Base-by-base conservation (phyloP, 2,329 filamentous ascomycete genomes). In the Trichoderma koningiopsis region DNA sequence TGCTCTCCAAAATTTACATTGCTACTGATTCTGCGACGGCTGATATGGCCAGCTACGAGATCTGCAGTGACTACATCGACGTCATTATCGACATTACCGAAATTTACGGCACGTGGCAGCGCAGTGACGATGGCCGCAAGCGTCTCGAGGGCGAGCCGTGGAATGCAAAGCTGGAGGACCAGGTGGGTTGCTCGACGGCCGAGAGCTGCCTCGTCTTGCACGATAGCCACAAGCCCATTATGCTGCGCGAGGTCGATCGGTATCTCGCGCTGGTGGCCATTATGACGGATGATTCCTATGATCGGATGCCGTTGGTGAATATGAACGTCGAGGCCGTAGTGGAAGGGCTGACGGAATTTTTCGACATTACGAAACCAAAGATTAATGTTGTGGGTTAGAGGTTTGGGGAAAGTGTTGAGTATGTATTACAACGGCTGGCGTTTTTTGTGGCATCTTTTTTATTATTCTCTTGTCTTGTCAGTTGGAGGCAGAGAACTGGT, bases 31-130 rank as follows among this genome's bases (percentile, higher is more conserved):
- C 91, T 35, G 91, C 92, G 49, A 95, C 95, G 0, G 93, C 95
- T 37, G 95, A 98, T 77, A 96, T 97, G 86, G 92, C 92, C 53
- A 95, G 92, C 78, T 99, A 99, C 79, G 96, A 98, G 82, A 97
- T 98, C 77, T 99, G 96, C 82, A 97, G 93, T 61, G 96, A 99
- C 78, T 98, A 97, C 78, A 97, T 99, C 74, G 96, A 99, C 79
- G 94, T 98, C 71, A 97, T 99, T 71, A 95, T 98, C 70, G 96
- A 99, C 78, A 92, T 98, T 66, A 96, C 93, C 33, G 95, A 98
- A 77, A 91, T 99, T 49, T 99, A 97, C 77, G 95, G 94, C 67
- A 87, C 84, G 57, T 98, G 89, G 87, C 82, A 84, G 61, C 84
- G 88, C 8, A 84, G 85, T 33, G 82, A 85, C 29, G 82, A 84